Percentiles rank a stretch among this genome's conserved stretches.
Evolutionary conservation across 306 rosid species (phyloP).

Genomic region (Potentilla sterilis): DNA sequence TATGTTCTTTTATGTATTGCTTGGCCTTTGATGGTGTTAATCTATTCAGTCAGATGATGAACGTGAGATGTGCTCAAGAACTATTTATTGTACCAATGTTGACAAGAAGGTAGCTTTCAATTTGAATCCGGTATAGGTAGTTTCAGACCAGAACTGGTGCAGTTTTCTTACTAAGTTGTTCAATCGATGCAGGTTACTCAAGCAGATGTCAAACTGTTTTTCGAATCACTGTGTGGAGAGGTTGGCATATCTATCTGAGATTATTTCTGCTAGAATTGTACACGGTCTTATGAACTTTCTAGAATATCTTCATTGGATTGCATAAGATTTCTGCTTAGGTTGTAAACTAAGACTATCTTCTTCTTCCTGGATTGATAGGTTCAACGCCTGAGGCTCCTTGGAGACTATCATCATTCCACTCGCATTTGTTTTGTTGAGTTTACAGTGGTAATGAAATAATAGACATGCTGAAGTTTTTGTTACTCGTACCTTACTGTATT

Average conservation of each 20-base stretch:
- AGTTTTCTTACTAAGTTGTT: conserved; percentile 22
- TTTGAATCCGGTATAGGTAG: conserved; percentile 20
- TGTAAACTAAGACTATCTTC: conserved; percentile 1
- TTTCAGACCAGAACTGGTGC: conserved; percentile 12
- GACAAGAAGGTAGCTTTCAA: conserved; percentile 83
- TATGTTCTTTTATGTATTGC: conserved; percentile 10
- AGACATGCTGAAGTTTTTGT: conserved; percentile 11
- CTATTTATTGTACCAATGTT: conserved; percentile 92
- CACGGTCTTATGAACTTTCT: not conserved
- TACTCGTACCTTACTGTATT: conserved; percentile 15
- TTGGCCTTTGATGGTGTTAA: conserved; percentile 26
- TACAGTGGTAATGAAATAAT: conserved; percentile 51
- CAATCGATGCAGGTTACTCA: conserved; percentile 70
- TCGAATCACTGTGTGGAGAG: conserved; percentile 97
- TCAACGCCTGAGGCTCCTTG: conserved; percentile 92
- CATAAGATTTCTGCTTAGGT: conserved; percentile 24
- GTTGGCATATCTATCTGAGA: conserved; percentile 41
- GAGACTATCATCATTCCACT: conserved; percentile 95
- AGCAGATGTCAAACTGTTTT: conserved; percentile 85
- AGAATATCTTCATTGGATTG: not conserved
- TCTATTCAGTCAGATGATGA: conserved; percentile 79
- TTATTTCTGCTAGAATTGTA: not conserved
- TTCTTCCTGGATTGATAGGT: conserved; percentile 50
- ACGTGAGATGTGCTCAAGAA: conserved; percentile 98
- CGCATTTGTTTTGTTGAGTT: conserved; percentile 96